Conservation (phyloP, 768 basidiomycete species). For the Mycena amicta region DNA sequence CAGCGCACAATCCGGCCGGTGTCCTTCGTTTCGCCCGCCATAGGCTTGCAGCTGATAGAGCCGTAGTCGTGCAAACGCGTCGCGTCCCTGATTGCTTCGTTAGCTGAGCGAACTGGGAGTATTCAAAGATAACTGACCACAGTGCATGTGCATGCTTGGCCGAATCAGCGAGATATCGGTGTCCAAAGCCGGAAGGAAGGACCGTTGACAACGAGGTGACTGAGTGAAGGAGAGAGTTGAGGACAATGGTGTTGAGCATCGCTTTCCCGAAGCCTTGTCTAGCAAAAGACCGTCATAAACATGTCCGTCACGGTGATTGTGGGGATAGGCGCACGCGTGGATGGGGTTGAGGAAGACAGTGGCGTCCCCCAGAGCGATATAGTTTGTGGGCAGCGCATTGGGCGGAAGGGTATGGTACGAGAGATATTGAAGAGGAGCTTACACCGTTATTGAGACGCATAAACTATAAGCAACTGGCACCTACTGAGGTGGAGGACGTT, state of each 20-base stretch:
- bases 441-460: neutral
- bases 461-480: neutral
- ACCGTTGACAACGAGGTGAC: neutral
- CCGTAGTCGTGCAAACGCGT: constrained; percentile 17
- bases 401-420: neutral
- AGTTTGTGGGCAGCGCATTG: neutral
- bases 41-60: constrained; percentile 7
- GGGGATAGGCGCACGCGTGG: neutral
- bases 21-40: constrained; percentile 12
- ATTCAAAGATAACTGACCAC: neutral
- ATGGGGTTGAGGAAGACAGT: neutral
- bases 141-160: neutral
- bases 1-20: constrained; percentile 1
- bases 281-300: neutral
- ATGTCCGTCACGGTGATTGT: too few relatives aligned
- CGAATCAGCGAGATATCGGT: neutral
- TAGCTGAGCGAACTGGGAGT: neutral
- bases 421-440: neutral
- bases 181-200: neutral
- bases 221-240: neutral
- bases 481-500: neutral
- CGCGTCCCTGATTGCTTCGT: neutral
- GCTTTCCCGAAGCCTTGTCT: neutral
- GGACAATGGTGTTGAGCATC: neutral
- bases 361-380: neutral